A percentile compares a stretch with the other conserved stretches of the same genome.
phyloP scores from a whole-genome alignment of 768 basidiomycete species.

The Gelatoporia subvermispora region DNA sequence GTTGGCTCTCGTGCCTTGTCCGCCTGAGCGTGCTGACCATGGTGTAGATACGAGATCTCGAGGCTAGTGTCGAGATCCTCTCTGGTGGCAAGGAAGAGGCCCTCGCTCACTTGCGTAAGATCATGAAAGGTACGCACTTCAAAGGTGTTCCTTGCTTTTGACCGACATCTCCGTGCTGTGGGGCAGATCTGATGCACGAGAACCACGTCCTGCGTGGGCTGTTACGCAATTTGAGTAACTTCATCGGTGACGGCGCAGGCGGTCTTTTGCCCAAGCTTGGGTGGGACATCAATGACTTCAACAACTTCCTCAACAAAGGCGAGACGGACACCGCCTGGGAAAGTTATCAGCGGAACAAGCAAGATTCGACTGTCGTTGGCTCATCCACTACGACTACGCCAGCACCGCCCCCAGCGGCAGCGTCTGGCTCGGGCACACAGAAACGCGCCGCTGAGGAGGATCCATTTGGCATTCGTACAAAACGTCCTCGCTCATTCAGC shows the following conservation, averaged over 20 bases:
- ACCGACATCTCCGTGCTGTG: slow-evolving; percentile 5
- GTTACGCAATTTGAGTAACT: slow-evolving; percentile 67
- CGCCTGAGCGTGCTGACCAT: neutral
- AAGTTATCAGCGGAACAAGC: slow-evolving; percentile 73
- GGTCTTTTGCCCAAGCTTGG: slow-evolving; percentile 75
- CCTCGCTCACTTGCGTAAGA: slow-evolving; percentile 73
- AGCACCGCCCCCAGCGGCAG: too few relatives aligned
- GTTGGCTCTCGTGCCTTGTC: slow-evolving; percentile 11
- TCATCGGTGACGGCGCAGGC: slow-evolving; percentile 85
- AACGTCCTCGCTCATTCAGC: slow-evolving; percentile 43
- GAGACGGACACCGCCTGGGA: slow-evolving; percentile 95
- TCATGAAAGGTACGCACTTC: slow-evolving; percentile 56
- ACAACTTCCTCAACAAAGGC: slow-evolving; percentile 74
- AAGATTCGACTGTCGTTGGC: slow-evolving; percentile 24
- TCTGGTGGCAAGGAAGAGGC: slow-evolving; percentile 92
- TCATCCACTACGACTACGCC: slow-evolving; percentile 12
- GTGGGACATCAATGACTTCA: slow-evolving; percentile 74
- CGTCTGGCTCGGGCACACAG: slow-evolving; percentile 18
- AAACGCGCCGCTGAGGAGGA: slow-evolving; percentile 54
- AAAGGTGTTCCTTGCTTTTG: neutral
- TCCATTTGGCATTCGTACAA: slow-evolving; percentile 34
- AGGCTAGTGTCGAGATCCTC: slow-evolving; percentile 91
- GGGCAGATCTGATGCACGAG: slow-evolving; percentile 78
- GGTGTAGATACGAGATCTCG: slow-evolving; percentile 84
- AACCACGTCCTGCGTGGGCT: slow-evolving; percentile 81